phyloP scores from a whole-genome alignment of 2,329 filamentous ascomycete genomes.

The Botrytis squamosa region DNA sequence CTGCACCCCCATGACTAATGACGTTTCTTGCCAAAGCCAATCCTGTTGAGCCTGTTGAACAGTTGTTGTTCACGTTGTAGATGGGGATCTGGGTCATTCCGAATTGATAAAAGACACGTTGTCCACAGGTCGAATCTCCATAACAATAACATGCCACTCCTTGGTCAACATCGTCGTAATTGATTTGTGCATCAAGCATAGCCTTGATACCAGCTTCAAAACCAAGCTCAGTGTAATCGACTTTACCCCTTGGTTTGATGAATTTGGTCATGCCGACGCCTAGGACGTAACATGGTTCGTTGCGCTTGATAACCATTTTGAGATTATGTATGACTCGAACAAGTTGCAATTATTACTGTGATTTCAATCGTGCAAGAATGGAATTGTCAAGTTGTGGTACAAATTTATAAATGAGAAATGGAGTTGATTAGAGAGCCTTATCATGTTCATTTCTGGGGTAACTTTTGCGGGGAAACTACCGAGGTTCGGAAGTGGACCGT shows the following conservation, averaged over 20 bases:
- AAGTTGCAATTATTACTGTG: too few species aligned
- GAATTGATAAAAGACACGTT: conserved; percentile 98
- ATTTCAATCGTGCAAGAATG: background rate
- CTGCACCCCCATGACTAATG: conserved; percentile 75
- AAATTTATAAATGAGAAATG: background rate
- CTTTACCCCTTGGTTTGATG: conserved; percentile 92
- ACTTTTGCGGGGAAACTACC: conserved; percentile 11
- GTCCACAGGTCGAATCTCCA: conserved; percentile 90
- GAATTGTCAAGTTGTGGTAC: background rate
- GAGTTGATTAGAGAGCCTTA: background rate
- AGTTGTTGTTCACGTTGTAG: conserved; percentile 99
- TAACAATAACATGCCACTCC: conserved; percentile 98
- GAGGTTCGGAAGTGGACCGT: background rate
- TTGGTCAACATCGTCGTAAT: conserved; percentile 93
- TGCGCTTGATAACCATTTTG: conserved; percentile 35
- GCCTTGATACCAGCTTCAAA: conserved; percentile 75
- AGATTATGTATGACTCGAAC: background rate
- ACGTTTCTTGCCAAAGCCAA: conserved; percentile 79
- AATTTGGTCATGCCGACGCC: conserved; percentile 99
- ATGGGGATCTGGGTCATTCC: conserved; percentile 96
- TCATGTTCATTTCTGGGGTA: conserved; percentile 1
- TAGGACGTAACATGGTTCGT: conserved; percentile 71
- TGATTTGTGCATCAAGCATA: conserved; percentile 73
- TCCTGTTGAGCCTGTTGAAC: conserved; percentile 91
- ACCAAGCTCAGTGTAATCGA: conserved; percentile 91